Base-by-base conservation (phyloP, 1,139 yeast species). In the Taiozyma sp. region DNA sequence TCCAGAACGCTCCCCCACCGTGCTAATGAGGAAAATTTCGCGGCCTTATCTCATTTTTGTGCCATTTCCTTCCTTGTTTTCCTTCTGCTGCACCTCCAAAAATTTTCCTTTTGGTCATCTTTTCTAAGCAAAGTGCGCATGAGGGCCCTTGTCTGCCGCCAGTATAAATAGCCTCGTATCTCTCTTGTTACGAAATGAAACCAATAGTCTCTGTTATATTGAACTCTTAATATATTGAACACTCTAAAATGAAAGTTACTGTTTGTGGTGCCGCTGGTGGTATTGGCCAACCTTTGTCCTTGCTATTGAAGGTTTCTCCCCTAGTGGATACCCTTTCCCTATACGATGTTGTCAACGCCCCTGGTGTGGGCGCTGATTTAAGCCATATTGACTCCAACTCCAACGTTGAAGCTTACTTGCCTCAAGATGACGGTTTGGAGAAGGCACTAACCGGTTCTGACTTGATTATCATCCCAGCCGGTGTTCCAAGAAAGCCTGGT, bases 401-500 rank as follows among this genome's bases (percentile, higher is more conserved):
- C 54, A 73, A 76, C 45, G 88, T 89, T 57, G 71, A 78, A 57
- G 86, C 89, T 53, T 85, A 78, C 74, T 76, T 85, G 60, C 92
- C 95, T 55, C 83, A 79, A 50, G 78, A 82, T 56, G 75, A 77
- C 40, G 86, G 84, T 10, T 68, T 83, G 43, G 64, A 69, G 47
- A 65, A 63, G 43, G 95, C 96, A 29, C 76, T 92, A 60, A 71
- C 78, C 48, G 87, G 83, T 48, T 76, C 96, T 29, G 87, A 87
- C 64, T 78, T 91, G 56, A 87, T 92, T 57, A 82, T 92, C 54
- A 87, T 92, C 68, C 97, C 97, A 57, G 97, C 97, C 48, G 97
- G 98, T 68, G 89, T 92, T 54, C 97, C 97, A 70, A 84, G 98
- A 76, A 92, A 92, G 76, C 97, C 97, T 52, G 97, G 97, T 62